phyloP scores from a whole-genome alignment of 257 asterid genomes.

The Solanum appendiculatum region DNA sequence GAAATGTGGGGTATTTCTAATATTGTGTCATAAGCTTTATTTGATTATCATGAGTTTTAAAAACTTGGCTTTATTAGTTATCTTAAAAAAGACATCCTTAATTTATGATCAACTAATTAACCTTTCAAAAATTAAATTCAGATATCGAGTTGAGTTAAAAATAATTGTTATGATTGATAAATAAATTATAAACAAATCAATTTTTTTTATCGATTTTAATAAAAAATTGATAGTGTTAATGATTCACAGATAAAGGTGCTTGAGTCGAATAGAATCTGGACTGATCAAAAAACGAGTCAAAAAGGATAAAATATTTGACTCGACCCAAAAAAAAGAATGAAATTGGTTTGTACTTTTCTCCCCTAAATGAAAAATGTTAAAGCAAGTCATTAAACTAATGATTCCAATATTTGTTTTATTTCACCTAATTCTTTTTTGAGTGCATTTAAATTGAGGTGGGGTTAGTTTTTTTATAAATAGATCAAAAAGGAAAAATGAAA shows the following conservation, averaged over 20 bases:
- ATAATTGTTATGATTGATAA: too few species aligned
- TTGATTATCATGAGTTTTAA: background rate
- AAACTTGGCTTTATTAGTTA: background rate
- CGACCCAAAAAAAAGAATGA: background rate
- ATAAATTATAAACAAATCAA: too few species aligned
- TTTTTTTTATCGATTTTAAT: too few species aligned
- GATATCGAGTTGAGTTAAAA: background rate
- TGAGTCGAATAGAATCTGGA: background rate
- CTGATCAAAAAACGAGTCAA: too few species aligned
- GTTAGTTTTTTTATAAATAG: background rate
- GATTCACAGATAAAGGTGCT: rapidly evolving
- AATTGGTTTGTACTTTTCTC: background rate
- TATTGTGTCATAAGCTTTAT: background rate
- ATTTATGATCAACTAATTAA: background rate
- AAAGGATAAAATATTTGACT: too few species aligned
- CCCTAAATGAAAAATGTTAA: background rate
- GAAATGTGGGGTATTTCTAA: background rate
- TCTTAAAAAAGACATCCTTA: background rate
- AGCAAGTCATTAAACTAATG: background rate
- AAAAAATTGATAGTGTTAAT: background rate
- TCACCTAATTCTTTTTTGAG: background rate
- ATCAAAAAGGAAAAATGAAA: background rate
- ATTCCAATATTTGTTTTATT: background rate
- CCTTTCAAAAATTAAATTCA: background rate
- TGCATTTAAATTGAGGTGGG: background rate